Evolutionary conservation across 345 rosid species (phyloP), one percentile per base, ranked within the genome.

Genomic region (Gossypium herbaceum): DNA sequence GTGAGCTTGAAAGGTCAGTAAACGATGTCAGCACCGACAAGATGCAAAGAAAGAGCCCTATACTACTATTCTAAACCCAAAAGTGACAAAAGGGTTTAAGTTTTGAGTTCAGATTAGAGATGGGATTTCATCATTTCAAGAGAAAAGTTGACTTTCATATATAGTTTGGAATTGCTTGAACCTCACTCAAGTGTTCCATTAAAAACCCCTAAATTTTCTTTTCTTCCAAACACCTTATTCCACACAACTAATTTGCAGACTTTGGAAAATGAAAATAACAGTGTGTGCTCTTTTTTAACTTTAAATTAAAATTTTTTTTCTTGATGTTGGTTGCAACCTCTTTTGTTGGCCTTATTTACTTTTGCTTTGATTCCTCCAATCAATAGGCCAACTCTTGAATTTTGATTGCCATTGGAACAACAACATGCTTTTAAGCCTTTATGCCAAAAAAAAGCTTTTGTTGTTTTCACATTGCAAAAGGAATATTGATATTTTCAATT

Each of bases 331-430:
- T 41, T 71, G 29, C 64, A 71, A 71, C 52, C 52, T 55, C 74
- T 22, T 71, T 55, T 19, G 52, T 34, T 41, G 74, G 19, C 74
- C 74, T 41, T 43, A 13, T 71, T 71, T 56, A 34, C 64, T 71
- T 71, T 71, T 39, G 63, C 64, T 71, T 71, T 71, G 64, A 55
- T 71, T 71, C 74, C 51, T 56, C 48, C 39, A 20, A 71, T 56
- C 63, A 57, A 71, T 39, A 11, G 20, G 64, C 52, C 52, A 71
- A 56, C 74, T 55, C 52, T 56, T 12, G 17, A 10, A 8, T 11
- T 9, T 20, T 52, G 60, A 52, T 70, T 12, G 25, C 48, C 45
- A 27, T 17, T 71, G 74, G 62, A 12, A 4, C 50, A n/a, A 47
- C 0, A 19, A 19, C 60, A 70, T 29, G 25, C 17, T 68, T 24